Evolutionary conservation across 805 yeast species (phyloP), one percentile per base, ranked within the genome.

Genomic region (Lachancea lanzarotensis): DNA sequence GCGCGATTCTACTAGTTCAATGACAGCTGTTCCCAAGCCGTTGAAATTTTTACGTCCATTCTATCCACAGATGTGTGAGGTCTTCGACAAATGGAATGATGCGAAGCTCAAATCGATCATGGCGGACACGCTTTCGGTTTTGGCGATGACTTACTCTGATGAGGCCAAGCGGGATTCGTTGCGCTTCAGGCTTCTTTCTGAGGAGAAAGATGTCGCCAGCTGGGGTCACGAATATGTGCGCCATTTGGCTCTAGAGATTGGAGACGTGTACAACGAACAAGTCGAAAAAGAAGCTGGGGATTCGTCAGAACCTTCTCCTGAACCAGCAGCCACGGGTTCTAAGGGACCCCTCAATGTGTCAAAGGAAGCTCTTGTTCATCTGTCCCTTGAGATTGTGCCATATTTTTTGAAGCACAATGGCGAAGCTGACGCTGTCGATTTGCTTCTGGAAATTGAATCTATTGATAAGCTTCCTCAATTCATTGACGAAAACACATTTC

Each of bases 11-110:
- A 93, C 99, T 2, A 86, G 96, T 32, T 90, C 97, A 8, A 93
- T 93, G 97, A 93, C 98, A 1, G 99, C 99, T 2, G 98, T 93
- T 42, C 99, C 99, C 32, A 93, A 93, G 67, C 99, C 99, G 4
- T 77, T 93, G 68, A 95, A 93, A 71, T 93, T 93, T 63, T 74
- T 93, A 52, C 80, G 96, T 59, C 96, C 97, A 7, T 86, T 81
- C 59, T 93, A 82, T 62, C 81, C 82, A 17, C 57, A 73, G n/a
- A 72, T 93, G 57, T 77, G 78, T 29, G 74, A 71, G 44, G 67
- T 85, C 33, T 84, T 82, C 63, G 81, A 76, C 31, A 70, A 72
- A 30, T 88, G 96, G 96, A 66, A 72, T 11, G 69, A 71, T 42
- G 56, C 62, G 3, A 57, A 59, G 4, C 67, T 78, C 45, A 76